Base-by-base conservation (phyloP, 1,284 basidiomycete genomes). In the Pseudozyma sp. region DNA sequence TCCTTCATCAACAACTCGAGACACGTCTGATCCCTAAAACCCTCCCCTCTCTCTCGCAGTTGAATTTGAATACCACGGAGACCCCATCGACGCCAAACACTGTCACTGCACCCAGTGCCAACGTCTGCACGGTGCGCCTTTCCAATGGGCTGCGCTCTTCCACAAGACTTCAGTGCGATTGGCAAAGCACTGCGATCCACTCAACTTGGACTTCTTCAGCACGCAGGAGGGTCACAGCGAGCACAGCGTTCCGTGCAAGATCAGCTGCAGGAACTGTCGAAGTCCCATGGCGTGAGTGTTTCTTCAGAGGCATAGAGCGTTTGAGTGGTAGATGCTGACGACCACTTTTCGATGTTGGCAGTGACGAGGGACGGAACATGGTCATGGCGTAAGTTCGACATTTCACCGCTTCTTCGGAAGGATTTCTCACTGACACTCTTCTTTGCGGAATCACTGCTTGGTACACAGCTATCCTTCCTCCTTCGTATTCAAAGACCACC, bases 61-160 rank as follows among this genome's bases (percentile, higher is more conserved):
- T 45, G 67, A 67, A 31, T 77, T 77, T 49, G 74, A 74, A 34
- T 77, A 72, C 35, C 70, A 73, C 48, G 74, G 74, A 13, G 74
- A 77, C 16, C 70, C 74, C 4, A 69, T 77, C 50, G 74, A 77
- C 49, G 70, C 66, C 47, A 74, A 70, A 33, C 68, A 72, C 62
- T 81, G 80, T 64, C 78, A 80, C 67, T 81, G 80, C 53, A 68
- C 68, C 0, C 70, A 75, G 29, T 81, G 80, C 50, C 80, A 81
- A 42, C 62, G 78, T 7, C 53, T 81, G 30, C 77, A 81, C 54
- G 77, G 77, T 3, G 72, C 77, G 4, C 80, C 80, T 2, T 80
- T 78, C 59, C 74, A 77, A 40, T 77, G 74, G 74, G 74, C 74
- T 1, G 66, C 59, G 10, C 66, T 74, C 5, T 77, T 70, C 55